Evolutionary conservation across 495 filamentous ascomycete genomes (phyloP).

Genomic region (Hypomontagnella submonticulosa): DNA sequence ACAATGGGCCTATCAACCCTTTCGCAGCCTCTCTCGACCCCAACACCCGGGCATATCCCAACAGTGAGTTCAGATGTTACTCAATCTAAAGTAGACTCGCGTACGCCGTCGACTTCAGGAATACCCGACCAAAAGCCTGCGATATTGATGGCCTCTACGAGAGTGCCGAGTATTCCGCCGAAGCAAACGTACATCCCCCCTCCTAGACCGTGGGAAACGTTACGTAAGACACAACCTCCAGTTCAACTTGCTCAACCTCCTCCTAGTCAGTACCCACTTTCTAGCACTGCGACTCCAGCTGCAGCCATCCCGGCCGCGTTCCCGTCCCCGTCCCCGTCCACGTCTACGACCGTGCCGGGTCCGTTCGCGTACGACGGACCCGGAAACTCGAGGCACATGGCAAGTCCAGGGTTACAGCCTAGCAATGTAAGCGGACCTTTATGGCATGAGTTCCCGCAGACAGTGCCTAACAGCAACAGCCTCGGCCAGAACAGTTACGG

Average conservation of each 20-base stretch:
- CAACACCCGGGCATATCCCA: slow-evolving; percentile 13
- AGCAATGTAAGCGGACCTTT: slow-evolving; percentile 52
- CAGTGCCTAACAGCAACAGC: slow-evolving; percentile 49
- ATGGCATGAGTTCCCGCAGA: slow-evolving; percentile 43
- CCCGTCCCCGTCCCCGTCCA: slow-evolving; percentile 1
- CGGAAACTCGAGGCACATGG: slow-evolving; percentile 32
- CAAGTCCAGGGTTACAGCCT: slow-evolving; percentile 39
- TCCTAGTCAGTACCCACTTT: slow-evolving; percentile 7
- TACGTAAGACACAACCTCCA: slow-evolving; percentile 40
- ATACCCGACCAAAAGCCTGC: slow-evolving; percentile 14
- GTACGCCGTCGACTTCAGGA: neutral
- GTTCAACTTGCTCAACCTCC: slow-evolving; percentile 16
- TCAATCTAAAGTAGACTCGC: neutral
- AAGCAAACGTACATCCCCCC: slow-evolving; percentile 45
- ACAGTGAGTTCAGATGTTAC: slow-evolving; percentile 3
- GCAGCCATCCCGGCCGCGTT: slow-evolving; percentile 1
- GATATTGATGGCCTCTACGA: slow-evolving; percentile 8
- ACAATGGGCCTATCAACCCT: slow-evolving; percentile 3
- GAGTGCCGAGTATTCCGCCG: slow-evolving; percentile 1
- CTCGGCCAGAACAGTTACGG: slow-evolving; percentile 33
- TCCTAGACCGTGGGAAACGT: slow-evolving; percentile 47
- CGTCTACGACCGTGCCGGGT: slow-evolving; percentile 4
- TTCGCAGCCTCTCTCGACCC: slow-evolving; percentile 7
- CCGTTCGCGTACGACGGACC: slow-evolving; percentile 5
- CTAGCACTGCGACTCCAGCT: neutral